phyloP scores from a whole-genome alignment of 2,329 filamentous ascomycete species.

The Pyricularia sp. region DNA sequence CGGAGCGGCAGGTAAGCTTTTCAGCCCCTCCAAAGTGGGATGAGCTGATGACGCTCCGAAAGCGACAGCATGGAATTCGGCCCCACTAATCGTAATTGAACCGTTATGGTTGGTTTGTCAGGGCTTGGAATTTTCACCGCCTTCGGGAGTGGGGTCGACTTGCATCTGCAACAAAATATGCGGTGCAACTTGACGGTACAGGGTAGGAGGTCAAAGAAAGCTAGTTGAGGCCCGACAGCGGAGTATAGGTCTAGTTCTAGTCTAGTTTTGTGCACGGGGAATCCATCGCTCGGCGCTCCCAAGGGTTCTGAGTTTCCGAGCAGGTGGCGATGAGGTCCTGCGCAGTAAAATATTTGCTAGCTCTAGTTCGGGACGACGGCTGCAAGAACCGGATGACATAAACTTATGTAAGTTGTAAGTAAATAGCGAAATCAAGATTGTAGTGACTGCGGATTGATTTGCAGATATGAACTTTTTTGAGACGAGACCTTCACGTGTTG shows the following conservation, averaged over 20 bases:
- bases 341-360: neutral
- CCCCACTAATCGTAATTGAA: neutral
- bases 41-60: constrained; percentile 1
- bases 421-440: neutral
- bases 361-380: neutral
- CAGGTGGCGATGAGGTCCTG: neutral
- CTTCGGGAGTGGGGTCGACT: neutral
- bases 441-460: neutral
- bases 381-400: neutral
- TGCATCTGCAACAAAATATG: neutral
- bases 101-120: neutral
- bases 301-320: neutral
- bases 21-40: neutral
- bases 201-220: neutral
- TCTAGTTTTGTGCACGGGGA: neutral
- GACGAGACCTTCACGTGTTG: neutral
- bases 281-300: neutral
- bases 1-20: neutral
- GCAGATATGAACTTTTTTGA: neutral
- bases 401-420: neutral
- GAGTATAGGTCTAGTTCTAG: no score
- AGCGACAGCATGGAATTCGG: neutral
- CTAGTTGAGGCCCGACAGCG: neutral
- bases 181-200: neutral
- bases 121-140: neutral